Percentiles rank a stretch among this genome's conserved stretches.
Conservation (phyloP, 2,329 filamentous ascomycete species). For the Cladosporium sp. region DNA sequence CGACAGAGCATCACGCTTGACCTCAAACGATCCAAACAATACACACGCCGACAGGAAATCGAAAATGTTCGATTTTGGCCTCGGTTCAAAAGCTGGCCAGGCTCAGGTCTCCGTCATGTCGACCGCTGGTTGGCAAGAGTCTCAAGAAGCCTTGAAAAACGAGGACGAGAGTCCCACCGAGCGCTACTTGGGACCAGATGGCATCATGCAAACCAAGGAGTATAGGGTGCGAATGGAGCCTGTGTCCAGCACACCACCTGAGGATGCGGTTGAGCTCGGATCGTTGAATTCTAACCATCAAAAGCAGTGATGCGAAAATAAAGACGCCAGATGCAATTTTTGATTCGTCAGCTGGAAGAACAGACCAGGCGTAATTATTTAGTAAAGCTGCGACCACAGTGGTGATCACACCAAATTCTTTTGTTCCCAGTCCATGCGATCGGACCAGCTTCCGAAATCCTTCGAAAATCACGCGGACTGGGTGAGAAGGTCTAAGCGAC, state of each 20-base stretch:
- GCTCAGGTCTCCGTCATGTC: conserved; percentile 4
- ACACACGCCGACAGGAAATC: background rate
- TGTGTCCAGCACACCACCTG: background rate
- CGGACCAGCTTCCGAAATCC: too few species aligned
- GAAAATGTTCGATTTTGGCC: conserved; percentile 1
- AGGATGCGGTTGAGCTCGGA: too few species aligned
- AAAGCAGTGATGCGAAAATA: too few species aligned
- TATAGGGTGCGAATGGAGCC: conserved; percentile 6
- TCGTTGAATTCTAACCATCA: too few species aligned
- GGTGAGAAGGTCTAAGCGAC: too few species aligned
- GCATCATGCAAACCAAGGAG: conserved; percentile 11
- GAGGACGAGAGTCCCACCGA: background rate
- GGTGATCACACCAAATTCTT: too few species aligned
- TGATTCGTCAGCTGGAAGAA: too few species aligned
- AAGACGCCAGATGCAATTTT: too few species aligned
- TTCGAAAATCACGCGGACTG: too few species aligned
- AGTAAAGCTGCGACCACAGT: too few species aligned
- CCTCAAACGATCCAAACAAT: conserved; percentile 2
- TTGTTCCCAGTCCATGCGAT: too few species aligned
- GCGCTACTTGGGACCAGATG: background rate
- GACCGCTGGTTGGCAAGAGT: background rate
- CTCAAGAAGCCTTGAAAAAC: conserved; percentile 6
- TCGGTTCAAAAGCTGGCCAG: conserved; percentile 4
- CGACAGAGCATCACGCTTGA: background rate
- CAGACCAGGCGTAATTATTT: too few species aligned